A percentile compares a stretch with the other conserved stretches of the same genome.
Evolutionary conservation across 2,329 filamentous ascomycete species (phyloP).

Genomic region (Colletotrichum lentis): DNA sequence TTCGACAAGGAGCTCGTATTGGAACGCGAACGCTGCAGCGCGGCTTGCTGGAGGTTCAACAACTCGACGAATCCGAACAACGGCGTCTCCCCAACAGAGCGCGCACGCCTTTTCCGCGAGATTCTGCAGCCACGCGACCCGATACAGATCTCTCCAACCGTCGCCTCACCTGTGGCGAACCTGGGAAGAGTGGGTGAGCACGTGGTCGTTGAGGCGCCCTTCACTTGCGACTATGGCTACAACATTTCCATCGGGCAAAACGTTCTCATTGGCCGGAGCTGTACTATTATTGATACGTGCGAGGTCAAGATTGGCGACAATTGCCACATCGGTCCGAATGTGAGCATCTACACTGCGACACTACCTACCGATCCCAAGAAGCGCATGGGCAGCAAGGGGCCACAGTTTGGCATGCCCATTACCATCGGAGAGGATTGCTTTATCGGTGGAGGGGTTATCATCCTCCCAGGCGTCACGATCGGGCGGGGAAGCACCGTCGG

Average conservation of each 20-base stretch:
- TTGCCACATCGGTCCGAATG: constrained; percentile 80
- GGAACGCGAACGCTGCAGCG: constrained; percentile 85
- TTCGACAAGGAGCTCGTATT: constrained; percentile 79
- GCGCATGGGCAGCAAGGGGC: constrained; percentile 76
- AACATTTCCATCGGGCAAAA: constrained; percentile 89
- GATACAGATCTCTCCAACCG: constrained; percentile 63
- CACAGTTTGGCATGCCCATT: constrained; percentile 74
- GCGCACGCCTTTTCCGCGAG: constrained; percentile 73
- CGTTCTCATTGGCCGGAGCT: constrained; percentile 83
- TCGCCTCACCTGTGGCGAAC: constrained; percentile 61
- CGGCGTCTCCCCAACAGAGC: constrained; percentile 74
- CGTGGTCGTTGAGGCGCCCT: constrained; percentile 84
- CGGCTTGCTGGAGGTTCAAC: constrained; percentile 86
- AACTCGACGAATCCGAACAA: constrained; percentile 78
- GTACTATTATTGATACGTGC: constrained; percentile 86
- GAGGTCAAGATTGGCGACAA: constrained; percentile 82
- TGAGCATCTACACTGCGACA: constrained; percentile 82
- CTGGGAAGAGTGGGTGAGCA: constrained; percentile 74
- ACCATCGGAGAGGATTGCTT: constrained; percentile 86
- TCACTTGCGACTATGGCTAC: constrained; percentile 94
- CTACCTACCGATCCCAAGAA: constrained; percentile 76
- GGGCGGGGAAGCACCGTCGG: constrained; percentile 82
- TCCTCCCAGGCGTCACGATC: constrained; percentile 82
- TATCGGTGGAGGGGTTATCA: constrained; percentile 78
- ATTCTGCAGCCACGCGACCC: constrained; percentile 72